phyloP scores from a whole-genome alignment of 345 rosid species.

The Citrus glauca region DNA sequence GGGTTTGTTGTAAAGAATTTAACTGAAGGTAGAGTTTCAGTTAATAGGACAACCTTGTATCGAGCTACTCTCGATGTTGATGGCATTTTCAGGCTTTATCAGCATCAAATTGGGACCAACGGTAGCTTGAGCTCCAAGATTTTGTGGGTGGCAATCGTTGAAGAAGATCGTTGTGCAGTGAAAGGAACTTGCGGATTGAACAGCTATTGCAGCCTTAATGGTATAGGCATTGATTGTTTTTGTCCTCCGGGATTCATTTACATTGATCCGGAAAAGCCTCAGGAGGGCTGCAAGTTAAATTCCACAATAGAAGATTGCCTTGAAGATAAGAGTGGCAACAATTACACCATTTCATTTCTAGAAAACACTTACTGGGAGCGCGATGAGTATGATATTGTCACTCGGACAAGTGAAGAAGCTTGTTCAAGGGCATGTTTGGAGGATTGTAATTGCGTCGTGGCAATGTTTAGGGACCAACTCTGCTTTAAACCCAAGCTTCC shows the following conservation, averaged over 20 bases:
- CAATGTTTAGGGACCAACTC: background rate
- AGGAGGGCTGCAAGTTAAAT: background rate
- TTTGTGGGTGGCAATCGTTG: accelerated
- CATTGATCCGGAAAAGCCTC: background rate
- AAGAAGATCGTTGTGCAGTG: no score
- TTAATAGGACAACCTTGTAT: no score
- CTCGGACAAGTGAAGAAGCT: background rate
- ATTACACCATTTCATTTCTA: background rate
- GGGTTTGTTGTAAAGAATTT: background rate
- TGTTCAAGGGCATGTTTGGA: background rate
- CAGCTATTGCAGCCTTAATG: background rate
- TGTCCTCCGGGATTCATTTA: background rate
- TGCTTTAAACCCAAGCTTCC: background rate
- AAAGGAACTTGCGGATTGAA: no score
- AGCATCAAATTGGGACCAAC: no score
- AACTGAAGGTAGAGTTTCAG: accelerated
- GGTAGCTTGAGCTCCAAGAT: no score
- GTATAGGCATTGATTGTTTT: background rate
- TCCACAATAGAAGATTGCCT: background rate
- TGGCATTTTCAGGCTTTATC: no score
- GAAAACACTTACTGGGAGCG: background rate
- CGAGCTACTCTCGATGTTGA: no score
- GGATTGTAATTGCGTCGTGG: background rate
- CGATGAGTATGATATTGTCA: background rate
- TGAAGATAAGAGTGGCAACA: background rate